Conservation (phyloP, 768 basidiomycete genomes). For the Sarcodon aspratus region DNA sequence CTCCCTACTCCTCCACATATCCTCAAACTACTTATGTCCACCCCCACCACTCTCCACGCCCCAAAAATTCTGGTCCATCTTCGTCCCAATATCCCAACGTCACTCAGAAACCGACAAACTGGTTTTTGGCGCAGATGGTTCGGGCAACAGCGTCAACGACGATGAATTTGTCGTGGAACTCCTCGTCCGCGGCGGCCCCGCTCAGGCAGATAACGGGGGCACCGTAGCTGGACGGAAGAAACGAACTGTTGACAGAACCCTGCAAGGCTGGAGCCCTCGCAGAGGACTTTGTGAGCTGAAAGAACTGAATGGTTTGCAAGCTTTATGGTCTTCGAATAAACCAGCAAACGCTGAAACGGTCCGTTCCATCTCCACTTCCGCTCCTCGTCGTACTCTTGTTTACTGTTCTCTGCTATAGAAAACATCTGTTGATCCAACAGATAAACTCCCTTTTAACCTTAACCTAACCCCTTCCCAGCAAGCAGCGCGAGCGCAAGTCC, state of each 20-base stretch:
- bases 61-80: slow-evolving; percentile 75
- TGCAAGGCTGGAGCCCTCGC: slow-evolving; percentile 49
- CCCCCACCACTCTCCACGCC: slow-evolving; percentile 53
- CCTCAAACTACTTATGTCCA: slow-evolving; percentile 56
- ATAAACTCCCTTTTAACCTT: slow-evolving; percentile 80
- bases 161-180: slow-evolving; percentile 54
- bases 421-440: slow-evolving; percentile 45
- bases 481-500: slow-evolving; percentile 68
- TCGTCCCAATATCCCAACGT: slow-evolving; percentile 58
- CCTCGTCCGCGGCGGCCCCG: slow-evolving; percentile 31
- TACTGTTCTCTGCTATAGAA: slow-evolving; percentile 7
- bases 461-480: slow-evolving; percentile 75
- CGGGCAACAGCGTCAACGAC: slow-evolving; percentile 29
- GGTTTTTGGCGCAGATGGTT: slow-evolving; percentile 44
- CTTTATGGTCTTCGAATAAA: slow-evolving; percentile 25
- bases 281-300: slow-evolving; percentile 32
- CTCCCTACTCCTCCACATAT: slow-evolving; percentile 53
- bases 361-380: background rate
- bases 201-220: slow-evolving; percentile 12
- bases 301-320: slow-evolving; percentile 40
- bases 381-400: background rate
- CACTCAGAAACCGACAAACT: slow-evolving; percentile 45
- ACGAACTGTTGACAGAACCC: slow-evolving; percentile 42
- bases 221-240: slow-evolving; percentile 22
- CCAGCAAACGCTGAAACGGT: background rate